A percentile compares a stretch with the other conserved stretches of the same genome.
These are phyloP conservation scores for Hymenochaete sp. DNA, from an alignment of 1,284 basidiomycete genomes.

Conservation along the genomic window DNA sequence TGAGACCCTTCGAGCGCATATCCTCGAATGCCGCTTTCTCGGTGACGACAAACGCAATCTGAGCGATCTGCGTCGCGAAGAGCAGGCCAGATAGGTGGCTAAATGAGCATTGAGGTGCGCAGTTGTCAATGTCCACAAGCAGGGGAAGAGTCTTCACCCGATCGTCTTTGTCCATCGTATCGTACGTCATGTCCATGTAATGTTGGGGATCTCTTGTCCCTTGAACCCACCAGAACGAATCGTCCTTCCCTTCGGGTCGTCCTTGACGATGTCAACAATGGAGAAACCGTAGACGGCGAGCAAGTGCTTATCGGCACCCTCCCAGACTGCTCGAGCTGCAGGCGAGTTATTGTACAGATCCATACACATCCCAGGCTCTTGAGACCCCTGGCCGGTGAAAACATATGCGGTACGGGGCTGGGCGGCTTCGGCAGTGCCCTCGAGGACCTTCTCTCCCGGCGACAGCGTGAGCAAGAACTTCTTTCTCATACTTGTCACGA, in stretches of 20 bases:
- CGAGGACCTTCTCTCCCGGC: conserved; percentile 83
- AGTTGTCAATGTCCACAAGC: conserved; percentile 86
- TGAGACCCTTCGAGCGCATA: conserved; percentile 95
- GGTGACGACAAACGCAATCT: conserved; percentile 95
- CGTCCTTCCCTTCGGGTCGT: conserved; percentile 95
- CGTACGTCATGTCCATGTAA: conserved; percentile 99
- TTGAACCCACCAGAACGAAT: conserved; percentile 99
- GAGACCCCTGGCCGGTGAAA: conserved; percentile 98
- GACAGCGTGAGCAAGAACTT: conserved; percentile 90
- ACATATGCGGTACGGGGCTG: conserved; percentile 93
- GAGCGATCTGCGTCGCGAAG: conserved; percentile 97
- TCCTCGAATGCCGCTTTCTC: conserved; percentile 98
- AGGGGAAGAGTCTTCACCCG: conserved; percentile 90
- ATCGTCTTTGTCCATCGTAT: conserved; percentile 92
- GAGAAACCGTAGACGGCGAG: conserved; percentile 95
- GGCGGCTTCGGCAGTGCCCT: conserved; percentile 87
- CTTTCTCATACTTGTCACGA: conserved; percentile 88
- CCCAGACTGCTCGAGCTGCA: conserved; percentile 95
- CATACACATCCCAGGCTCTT: conserved; percentile 99
- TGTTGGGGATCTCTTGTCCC: conserved; percentile 93
- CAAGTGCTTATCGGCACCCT: conserved; percentile 89
- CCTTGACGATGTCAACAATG: conserved; percentile 96
- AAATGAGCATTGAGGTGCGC: conserved; percentile 95
- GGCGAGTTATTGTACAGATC: conserved; percentile 91
- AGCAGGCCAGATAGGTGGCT: conserved; percentile 91